Evolutionary conservation across 1,139 yeast species (phyloP).

Genomic region (Hansenula sp.): DNA sequence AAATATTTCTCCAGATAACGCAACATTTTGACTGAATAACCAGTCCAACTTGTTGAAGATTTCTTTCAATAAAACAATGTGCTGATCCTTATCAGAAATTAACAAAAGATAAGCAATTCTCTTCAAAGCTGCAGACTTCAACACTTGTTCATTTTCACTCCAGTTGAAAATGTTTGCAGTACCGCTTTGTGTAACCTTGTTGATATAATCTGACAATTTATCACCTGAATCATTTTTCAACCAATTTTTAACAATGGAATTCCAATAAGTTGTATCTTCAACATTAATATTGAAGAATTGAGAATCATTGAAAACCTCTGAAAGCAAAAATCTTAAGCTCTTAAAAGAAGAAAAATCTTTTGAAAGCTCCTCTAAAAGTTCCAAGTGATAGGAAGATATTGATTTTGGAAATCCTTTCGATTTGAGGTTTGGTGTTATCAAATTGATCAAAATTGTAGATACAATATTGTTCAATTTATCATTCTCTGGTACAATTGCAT

Average conservation of each 20-base stretch:
- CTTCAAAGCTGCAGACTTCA: conserved; percentile 44
- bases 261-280: conserved; percentile 41
- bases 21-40: conserved; percentile 28
- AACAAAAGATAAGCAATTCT: conserved; percentile 60
- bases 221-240: conserved; percentile 49
- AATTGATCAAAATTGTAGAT: conserved; percentile 40
- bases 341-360: conserved; percentile 34
- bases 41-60: conserved; percentile 47
- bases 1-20: conserved; percentile 35
- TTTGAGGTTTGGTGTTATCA: conserved; percentile 43
- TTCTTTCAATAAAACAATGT: conserved; percentile 35
- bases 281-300: conserved; percentile 35
- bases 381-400: conserved; percentile 32
- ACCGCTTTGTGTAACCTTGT: conserved; percentile 43
- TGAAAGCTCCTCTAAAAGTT: conserved; percentile 37
- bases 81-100: conserved; percentile 43
- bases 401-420: conserved; percentile 31
- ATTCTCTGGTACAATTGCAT: conserved; percentile 41
- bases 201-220: conserved; percentile 50
- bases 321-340: conserved; percentile 47
- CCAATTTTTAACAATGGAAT: conserved; percentile 51
- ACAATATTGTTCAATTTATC: conserved; percentile 45
- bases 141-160: conserved; percentile 68
- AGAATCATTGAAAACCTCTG: conserved; percentile 47
- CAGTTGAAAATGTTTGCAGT: conserved; percentile 51